Percentiles rank a stretch among this genome's conserved stretches.
These are phyloP conservation scores for Blastocrithidia nonstop DNA, from an alignment of 208 protist genomes.

Conservation along the genomic window DNA sequence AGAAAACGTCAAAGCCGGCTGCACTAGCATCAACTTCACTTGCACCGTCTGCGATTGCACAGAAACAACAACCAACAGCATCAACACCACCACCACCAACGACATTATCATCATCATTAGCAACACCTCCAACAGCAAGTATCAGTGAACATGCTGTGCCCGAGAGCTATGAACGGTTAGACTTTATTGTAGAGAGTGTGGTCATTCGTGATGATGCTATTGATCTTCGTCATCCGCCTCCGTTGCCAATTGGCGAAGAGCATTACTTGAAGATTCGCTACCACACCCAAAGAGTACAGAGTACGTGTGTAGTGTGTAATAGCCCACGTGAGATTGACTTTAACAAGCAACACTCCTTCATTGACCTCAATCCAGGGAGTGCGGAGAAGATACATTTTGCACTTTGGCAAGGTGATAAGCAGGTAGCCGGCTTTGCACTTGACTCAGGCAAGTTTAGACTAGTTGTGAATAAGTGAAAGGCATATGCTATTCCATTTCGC, in stretches of 20 bases:
- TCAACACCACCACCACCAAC: not conserved
- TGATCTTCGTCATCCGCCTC: constrained; percentile 31
- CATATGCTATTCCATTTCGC: constrained; percentile 75
- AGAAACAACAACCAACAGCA: not conserved
- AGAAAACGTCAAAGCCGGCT: no score
- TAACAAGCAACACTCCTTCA: constrained; percentile 14
- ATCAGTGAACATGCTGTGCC: no score
- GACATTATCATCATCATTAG: not conserved
- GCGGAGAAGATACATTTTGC: constrained; percentile 76
- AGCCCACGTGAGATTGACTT: constrained; percentile 37
- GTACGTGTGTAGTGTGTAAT: constrained; percentile 18
- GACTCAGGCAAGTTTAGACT: constrained; percentile 49
- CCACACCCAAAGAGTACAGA: constrained; percentile 18
- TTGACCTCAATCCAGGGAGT: no score
- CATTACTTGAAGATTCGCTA: constrained; percentile 65
- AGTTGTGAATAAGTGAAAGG: constrained; percentile 20
- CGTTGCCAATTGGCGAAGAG: constrained; percentile 42
- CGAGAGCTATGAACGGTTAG: no score
- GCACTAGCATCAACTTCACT: no score
- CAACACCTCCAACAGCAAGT: not conserved
- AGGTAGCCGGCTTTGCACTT: constrained; percentile 74
- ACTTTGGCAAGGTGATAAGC: constrained; percentile 54
- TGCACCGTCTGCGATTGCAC: no score
- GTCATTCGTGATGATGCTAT: constrained; percentile 34
- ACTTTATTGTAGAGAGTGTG: constrained; percentile 48